Evolutionary conservation across 1,284 basidiomycete genomes (phyloP), one percentile per base, ranked within the genome.

Genomic region (Agaricales sp.): DNA sequence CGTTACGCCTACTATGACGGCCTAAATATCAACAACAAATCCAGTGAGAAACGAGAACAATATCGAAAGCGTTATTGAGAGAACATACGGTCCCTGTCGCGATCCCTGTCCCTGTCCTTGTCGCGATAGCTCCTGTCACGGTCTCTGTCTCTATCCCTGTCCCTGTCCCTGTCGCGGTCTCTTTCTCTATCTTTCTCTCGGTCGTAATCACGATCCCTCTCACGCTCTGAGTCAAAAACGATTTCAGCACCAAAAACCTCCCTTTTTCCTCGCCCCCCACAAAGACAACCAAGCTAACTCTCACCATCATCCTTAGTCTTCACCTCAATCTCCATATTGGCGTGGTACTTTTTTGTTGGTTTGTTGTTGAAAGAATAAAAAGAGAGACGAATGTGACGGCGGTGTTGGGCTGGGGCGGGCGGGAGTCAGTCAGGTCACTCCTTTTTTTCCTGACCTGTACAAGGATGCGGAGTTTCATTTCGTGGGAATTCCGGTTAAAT

Each of bases 251-350:
- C 26, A 6, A n/a, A n/a, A n/a, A n/a, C n/a, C n/a, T n/a, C n/a
- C 30, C 11, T 35, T n/a, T 11, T 8, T 35, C 30, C 30, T 11
- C n/a, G 30, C n/a, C n/a, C 30, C n/a, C n/a, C 30, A n/a, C 30
- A 35, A 35, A 35, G 30, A 35, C 8, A n/a, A n/a, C 30, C 8
- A n/a, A 11, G 30, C n/a, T n/a, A n/a, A n/a, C 30, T 11, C 30
- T 8, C 30, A 35, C 19, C 37, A 37, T 84, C 80, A 46, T 84
- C 82, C 61, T 85, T 86, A 57, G 64, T 68, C 64, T 83, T 82
- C 82, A 85, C 86, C 55, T 87, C 85, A 53, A 86, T 73, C 62
- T 87, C 85, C 84, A 87, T 87, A 57, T 39, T 58, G 52, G n/a
- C n/a, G n/a, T n/a, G n/a, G n/a, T n/a, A n/a, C n/a, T n/a, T n/a